Evolutionary conservation across 371 early-diverging fungal genomes (phyloP), one percentile per base, ranked within the genome.

Genomic region (Mortierella sp.): DNA sequence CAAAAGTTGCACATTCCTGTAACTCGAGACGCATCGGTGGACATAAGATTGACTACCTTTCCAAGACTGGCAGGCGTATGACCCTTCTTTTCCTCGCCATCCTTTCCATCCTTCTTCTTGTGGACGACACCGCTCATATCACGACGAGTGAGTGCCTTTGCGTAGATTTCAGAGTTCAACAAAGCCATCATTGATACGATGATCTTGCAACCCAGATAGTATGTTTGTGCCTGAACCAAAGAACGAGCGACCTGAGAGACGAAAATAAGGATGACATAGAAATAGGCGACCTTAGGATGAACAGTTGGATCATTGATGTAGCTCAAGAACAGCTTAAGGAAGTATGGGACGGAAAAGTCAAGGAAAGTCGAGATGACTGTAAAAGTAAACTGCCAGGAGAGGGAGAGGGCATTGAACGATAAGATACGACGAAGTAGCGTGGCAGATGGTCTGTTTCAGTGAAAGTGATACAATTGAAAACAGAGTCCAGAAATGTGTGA

Each of bases 21-120:
- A 26, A 96, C 86, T 55, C 94, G 88, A 47, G 87, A 85, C 5
- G 92, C 74, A 72, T 97, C 97, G 1, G 96, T 92, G n/a, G 96
- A 92, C 83, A 96, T 92, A 65, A 97, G 74, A 76, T 94, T 97
- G 73, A 93, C 93, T 63, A 97, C 88, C 30, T 89, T 90, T 32
- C 97, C 97, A 5, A 87, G 81, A 2, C 86, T 84, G n/a, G 88
- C 83, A 8, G 79, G 77, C 1, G 78, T 70, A 37, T 83, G 81
- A 18, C 78, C 79, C 43, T 78, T 73, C 24, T 67, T 45, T 6
- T 70, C 66, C 32, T 67, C 74, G 5, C 28, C 45, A 5, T 52
- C 52, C 18, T 24, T 52, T 10, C 68, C 71, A 16, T 71, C 73
- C 22, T 80, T 62, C 49, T 76, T 77, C 68, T 66, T 84, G 40